Evolutionary conservation across 441 rosid genomes (phyloP).

Genomic region (Omphalea diandra): DNA sequence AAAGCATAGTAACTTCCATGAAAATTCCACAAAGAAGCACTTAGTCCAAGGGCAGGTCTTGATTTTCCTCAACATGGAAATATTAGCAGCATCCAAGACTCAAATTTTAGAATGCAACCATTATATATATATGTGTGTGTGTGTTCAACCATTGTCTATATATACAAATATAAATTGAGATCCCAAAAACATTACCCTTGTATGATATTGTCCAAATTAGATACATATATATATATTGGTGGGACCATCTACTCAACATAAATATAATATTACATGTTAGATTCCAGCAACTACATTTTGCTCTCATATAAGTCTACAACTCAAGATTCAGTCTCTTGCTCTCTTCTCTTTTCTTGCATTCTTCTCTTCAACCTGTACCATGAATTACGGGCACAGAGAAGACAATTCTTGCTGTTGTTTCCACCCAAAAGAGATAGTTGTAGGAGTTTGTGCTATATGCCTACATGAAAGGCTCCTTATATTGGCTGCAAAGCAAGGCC

Average conservation of each 20-base stretch:
- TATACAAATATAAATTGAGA: neutral
- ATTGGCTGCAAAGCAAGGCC: constrained; percentile 64
- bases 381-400: constrained; percentile 65
- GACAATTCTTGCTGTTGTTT: constrained; percentile 62
- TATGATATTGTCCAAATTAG: constrained; percentile 15
- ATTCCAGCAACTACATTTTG: neutral
- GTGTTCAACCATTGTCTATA: too few species aligned
- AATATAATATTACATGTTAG: neutral
- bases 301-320: constrained; percentile 9
- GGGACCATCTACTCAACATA: too few species aligned
- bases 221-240: neutral
- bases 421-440: constrained; percentile 59
- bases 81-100: neutral
- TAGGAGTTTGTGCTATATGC: constrained; percentile 83
- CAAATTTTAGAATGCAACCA: neutral
- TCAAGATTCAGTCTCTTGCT: constrained; percentile 10
- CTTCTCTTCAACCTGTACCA: too few species aligned
- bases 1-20: too few species aligned
- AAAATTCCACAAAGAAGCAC: too few species aligned
- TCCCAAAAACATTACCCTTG: constrained; percentile 3
- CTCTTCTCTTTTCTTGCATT: neutral
- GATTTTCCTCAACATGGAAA: neutral
- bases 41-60: neutral
- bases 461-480: constrained; percentile 76
- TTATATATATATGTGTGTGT: too few species aligned